A percentile compares a stretch with the other conserved stretches of the same genome.
phyloP scores from a whole-genome alignment of 306 rosid genomes.

The Senna siamea region DNA sequence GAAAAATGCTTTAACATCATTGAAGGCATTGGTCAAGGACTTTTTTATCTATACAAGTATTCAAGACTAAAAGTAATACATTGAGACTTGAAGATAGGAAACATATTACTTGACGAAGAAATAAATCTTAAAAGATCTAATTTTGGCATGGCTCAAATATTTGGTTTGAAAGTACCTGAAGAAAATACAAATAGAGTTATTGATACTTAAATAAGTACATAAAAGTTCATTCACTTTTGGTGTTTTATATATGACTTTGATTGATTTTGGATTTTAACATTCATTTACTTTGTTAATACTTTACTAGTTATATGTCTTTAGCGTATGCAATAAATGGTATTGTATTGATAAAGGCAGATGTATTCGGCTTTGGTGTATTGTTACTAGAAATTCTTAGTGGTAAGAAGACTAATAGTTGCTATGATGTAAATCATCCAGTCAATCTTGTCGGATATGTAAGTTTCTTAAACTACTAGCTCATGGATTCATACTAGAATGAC shows the following conservation, averaged over 20 bases:
- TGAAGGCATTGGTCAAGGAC: slow-evolving; percentile 3
- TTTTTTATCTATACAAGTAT: slow-evolving; percentile 36
- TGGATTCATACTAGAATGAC: too few relatives aligned
- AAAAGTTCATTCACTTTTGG: neutral
- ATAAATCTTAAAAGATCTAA: slow-evolving; percentile 1
- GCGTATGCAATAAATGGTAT: slow-evolving; percentile 43
- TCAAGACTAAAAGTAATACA: slow-evolving; percentile 39
- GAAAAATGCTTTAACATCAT: slow-evolving; percentile 22
- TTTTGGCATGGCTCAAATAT: too few relatives aligned
- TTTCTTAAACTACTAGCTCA: neutral
- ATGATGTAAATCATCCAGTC: neutral
- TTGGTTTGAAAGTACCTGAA: too few relatives aligned
- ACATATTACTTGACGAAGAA: slow-evolving; percentile 35
- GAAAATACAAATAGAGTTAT: slow-evolving; percentile 13
- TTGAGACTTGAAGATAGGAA: slow-evolving; percentile 46
- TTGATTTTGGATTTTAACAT: too few relatives aligned
- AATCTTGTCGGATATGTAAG: slow-evolving; percentile 43
- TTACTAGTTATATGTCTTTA: slow-evolving; percentile 41
- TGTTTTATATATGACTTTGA: too few relatives aligned
- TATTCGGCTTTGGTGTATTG: slow-evolving; percentile 47
- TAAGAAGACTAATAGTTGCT: slow-evolving; percentile 22
- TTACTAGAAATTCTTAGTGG: slow-evolving; percentile 42
- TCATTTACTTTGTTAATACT: neutral
- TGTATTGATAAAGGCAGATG: slow-evolving; percentile 45
- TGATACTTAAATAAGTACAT: slow-evolving; percentile 35